phyloP scores from a whole-genome alignment of 1,284 basidiomycete genomes.

The Puccinia coronata region DNA sequence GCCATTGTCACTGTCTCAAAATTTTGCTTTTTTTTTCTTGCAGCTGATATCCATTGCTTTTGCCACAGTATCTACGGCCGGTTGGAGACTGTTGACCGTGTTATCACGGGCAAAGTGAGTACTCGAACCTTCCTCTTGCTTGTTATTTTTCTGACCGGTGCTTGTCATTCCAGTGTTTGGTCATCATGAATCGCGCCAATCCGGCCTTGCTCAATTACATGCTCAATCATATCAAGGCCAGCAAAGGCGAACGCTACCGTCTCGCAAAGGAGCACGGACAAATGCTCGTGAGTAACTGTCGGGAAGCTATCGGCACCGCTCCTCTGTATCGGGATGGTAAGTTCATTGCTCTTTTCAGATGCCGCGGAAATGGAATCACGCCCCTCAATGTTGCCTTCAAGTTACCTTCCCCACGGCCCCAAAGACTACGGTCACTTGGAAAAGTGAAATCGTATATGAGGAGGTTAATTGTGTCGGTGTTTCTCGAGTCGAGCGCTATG shows the following conservation, averaged over 20 bases:
- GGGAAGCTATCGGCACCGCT: slow-evolving; percentile 76
- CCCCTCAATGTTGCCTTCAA: slow-evolving; percentile 58
- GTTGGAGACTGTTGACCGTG: too few relatives aligned
- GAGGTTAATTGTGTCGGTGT: slow-evolving; percentile 94
- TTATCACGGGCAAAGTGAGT: too few relatives aligned
- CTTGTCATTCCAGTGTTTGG: slow-evolving; percentile 79
- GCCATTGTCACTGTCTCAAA: not conserved
- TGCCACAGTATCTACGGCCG: too few relatives aligned
- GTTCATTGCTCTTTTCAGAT: slow-evolving; percentile 55
- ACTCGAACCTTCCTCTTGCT: not conserved
- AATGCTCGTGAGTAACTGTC: slow-evolving; percentile 90
- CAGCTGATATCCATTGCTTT: too few relatives aligned
- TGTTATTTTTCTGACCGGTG: slow-evolving; percentile 63
- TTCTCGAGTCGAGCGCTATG: slow-evolving; percentile 90
- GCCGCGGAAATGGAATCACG: slow-evolving; percentile 36
- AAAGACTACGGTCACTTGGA: slow-evolving; percentile 86
- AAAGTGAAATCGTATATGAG: slow-evolving; percentile 90
- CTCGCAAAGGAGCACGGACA: slow-evolving; percentile 96
- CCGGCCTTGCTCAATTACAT: too few relatives aligned
- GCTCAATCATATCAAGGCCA: slow-evolving; percentile 78
- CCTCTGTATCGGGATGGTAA: slow-evolving; percentile 89
- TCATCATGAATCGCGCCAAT: too few relatives aligned
- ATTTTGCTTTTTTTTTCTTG: slow-evolving; percentile 76
- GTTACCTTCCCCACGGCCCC: too few relatives aligned
- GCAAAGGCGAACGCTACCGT: too few relatives aligned